Conservation (phyloP, 257 asterid genomes). For the Nicotiana otophora region DNA sequence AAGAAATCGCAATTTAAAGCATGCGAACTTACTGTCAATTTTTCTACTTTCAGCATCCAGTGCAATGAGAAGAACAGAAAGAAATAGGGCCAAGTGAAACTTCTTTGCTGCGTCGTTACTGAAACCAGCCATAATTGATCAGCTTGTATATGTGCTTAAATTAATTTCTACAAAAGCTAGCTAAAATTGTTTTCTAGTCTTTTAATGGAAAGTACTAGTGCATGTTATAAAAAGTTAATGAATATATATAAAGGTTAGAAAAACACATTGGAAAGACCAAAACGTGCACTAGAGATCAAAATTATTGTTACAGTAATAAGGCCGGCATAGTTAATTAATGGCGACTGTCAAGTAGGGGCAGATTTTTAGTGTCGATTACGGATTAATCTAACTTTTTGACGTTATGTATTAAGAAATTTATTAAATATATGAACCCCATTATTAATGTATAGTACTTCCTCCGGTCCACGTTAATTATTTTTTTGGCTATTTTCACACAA, state of each 20-base stretch:
- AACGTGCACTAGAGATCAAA: neutral
- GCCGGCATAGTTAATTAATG: neutral
- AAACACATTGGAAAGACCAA: neutral
- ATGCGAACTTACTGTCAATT: neutral
- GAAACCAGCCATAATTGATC: neutral
- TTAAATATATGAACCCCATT: no score
- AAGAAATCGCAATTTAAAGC: neutral
- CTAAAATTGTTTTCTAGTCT: no score
- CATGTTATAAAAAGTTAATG: neutral
- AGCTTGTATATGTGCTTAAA: neutral
- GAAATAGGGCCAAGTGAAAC: neutral
- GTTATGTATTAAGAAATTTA: no score
- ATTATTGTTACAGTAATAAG: neutral
- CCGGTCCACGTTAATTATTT: no score
- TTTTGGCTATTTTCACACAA: no score
- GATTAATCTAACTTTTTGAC: no score
- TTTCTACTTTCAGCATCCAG: neutral
- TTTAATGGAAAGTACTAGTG: neutral
- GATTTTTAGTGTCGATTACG: no score
- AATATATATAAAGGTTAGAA: neutral
- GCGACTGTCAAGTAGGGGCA: no score
- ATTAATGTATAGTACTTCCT: no score
- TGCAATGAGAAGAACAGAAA: neutral
- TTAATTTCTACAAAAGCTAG: no score
- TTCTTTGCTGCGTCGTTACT: neutral